phyloP scores from a whole-genome alignment of 331 rosid genomes.

The Malus hybrid region DNA sequence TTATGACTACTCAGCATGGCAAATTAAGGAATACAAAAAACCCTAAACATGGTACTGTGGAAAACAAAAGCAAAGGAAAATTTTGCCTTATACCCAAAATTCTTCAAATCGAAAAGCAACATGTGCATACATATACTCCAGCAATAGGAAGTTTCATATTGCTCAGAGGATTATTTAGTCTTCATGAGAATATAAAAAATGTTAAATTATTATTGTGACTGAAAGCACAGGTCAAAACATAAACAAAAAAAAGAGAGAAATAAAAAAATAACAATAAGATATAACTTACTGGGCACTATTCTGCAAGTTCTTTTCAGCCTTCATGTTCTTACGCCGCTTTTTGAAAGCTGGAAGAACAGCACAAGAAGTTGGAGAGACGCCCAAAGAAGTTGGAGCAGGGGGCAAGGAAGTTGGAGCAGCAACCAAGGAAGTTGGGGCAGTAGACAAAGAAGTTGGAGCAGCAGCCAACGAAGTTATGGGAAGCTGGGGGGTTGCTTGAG shows the following conservation, averaged over 20 bases:
- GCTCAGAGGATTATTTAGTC: background rate
- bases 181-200: background rate
- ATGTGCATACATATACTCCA: background rate
- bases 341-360: slow-evolving; percentile 5
- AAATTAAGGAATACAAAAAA: too few species aligned
- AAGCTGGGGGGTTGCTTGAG: background rate
- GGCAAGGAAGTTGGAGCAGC: too few species aligned
- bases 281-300: slow-evolving; percentile 32
- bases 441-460: too few species aligned
- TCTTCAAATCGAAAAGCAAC: background rate
- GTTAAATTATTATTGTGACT: background rate
- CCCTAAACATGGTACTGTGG: background rate
- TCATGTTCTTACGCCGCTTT: slow-evolving; percentile 40
- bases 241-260: background rate
- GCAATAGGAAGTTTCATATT: background rate
- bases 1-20: background rate
- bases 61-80: background rate
- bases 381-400: slow-evolving; percentile 4
- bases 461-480: slow-evolving; percentile 3
- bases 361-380: slow-evolving; percentile 6
- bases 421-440: too few species aligned
- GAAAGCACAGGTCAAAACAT: background rate
- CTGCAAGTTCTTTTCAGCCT: slow-evolving; percentile 32
- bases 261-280: too few species aligned
- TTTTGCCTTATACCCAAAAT: background rate